These are phyloP conservation scores for Cantharellus anzutake DNA, from an alignment of 768 basidiomycete genomes.

Conservation along the genomic window DNA sequence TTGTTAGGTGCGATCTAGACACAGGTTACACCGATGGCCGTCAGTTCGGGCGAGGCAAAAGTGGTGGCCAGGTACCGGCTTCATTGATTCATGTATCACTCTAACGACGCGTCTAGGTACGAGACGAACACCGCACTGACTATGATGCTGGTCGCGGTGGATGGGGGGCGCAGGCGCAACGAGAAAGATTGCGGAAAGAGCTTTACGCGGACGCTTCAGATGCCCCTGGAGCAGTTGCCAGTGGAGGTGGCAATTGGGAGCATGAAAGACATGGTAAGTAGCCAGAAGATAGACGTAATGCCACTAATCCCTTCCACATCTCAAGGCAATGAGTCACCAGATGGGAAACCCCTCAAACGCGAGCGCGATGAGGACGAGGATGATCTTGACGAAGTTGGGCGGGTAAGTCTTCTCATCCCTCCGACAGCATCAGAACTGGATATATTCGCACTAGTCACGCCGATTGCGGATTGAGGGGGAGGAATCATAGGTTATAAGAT, in stretches of 20 bases:
- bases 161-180: constrained; percentile 57
- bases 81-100: not conserved
- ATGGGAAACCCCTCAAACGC: constrained; percentile 4
- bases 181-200: constrained; percentile 54
- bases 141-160: constrained; percentile 93
- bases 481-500: constrained; percentile 3
- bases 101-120: constrained; percentile 24
- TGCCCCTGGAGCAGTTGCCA: constrained; percentile 61
- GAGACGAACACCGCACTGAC: constrained; percentile 93
- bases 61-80: constrained; percentile 61
- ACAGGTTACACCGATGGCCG: constrained; percentile 90
- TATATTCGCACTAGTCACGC: constrained; percentile 7
- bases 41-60: constrained; percentile 94
- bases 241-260: constrained; percentile 78
- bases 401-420: not conserved
- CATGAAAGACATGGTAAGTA: constrained; percentile 13
- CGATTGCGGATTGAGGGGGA: constrained; percentile 13
- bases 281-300: not conserved
- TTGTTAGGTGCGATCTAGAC: constrained; percentile 95
- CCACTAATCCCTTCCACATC: not conserved
- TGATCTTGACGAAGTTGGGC: constrained; percentile 11
- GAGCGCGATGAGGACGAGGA: constrained; percentile 13
- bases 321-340: not conserved
- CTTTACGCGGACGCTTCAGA: constrained; percentile 69
- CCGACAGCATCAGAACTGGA: not conserved